Evolutionary conservation across 495 filamentous ascomycete genomes (phyloP).

Genomic region (Penicillium egyptiacum): DNA sequence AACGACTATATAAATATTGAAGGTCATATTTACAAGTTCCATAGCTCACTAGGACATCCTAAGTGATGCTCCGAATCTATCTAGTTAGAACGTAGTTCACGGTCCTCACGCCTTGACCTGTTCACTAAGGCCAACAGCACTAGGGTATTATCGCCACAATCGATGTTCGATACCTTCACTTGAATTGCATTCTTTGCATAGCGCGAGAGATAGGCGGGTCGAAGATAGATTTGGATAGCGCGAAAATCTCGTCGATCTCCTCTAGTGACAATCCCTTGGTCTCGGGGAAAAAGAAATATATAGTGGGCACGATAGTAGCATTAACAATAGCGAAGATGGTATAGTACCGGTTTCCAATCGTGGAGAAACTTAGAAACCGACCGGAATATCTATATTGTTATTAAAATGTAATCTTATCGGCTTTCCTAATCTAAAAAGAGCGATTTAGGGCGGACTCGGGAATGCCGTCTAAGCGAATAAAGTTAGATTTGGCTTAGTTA

Average conservation of each 20-base stretch:
- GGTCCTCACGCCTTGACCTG: constrained; percentile 11
- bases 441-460: too few relatives aligned
- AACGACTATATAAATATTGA: too few relatives aligned
- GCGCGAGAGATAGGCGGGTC: constrained; percentile 33
- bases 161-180: not conserved
- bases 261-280: constrained; percentile 63
- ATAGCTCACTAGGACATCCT: too few relatives aligned
- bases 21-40: too few relatives aligned
- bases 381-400: too few relatives aligned
- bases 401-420: too few relatives aligned
- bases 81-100: too few relatives aligned
- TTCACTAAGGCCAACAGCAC: constrained; percentile 1
- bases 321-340: constrained; percentile 51
- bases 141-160: constrained; percentile 1
- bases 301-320: constrained; percentile 45
- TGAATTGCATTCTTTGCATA: constrained; percentile 17
- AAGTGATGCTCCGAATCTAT: too few relatives aligned
- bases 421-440: too few relatives aligned
- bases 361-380: too few relatives aligned
- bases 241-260: constrained; percentile 72
- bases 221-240: constrained; percentile 32
- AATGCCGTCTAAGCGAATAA: too few relatives aligned
- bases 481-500: too few relatives aligned
- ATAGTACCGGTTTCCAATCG: constrained; percentile 48
- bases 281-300: constrained; percentile 61